Conservation (phyloP, 1,284 basidiomycete genomes). For the Meripilus lineatus region DNA sequence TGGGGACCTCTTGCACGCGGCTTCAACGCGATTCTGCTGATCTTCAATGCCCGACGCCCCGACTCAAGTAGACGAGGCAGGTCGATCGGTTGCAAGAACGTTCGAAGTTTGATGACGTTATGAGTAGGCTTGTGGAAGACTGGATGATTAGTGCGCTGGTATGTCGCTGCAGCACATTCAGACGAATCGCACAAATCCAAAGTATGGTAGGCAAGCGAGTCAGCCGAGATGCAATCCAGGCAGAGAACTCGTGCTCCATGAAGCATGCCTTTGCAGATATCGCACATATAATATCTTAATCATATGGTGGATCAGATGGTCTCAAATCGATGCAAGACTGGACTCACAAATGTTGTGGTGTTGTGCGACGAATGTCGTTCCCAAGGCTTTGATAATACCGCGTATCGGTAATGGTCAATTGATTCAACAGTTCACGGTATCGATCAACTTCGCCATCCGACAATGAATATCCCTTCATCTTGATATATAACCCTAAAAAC, state of each 20-base stretch:
- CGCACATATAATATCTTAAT: constrained; percentile 18
- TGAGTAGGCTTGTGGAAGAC: constrained; percentile 24
- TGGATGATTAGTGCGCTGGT: constrained; percentile 12
- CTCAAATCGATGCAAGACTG: too few species aligned
- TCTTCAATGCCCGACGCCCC: too few species aligned
- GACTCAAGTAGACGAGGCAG: constrained; percentile 12
- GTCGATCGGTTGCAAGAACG: constrained; percentile 19
- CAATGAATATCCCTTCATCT: too few species aligned
- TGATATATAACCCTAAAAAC: constrained; percentile 5
- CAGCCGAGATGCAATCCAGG: constrained; percentile 18
- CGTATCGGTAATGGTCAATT: too few species aligned
- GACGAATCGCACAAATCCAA: constrained; percentile 16
- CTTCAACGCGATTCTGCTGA: background rate
- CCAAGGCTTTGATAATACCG: too few species aligned
- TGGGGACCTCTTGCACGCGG: too few species aligned
- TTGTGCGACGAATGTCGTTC: too few species aligned
- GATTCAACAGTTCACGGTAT: too few species aligned
- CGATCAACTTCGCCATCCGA: too few species aligned
- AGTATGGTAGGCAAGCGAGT: constrained; percentile 5
- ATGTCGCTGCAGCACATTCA: constrained; percentile 12
- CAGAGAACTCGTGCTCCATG: constrained; percentile 22
- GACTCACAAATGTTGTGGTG: too few species aligned
- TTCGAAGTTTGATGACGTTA: constrained; percentile 25
- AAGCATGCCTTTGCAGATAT: constrained; percentile 16
- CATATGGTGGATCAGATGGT: too few species aligned